Percentiles rank a stretch among this genome's conserved stretches.
Conservation (phyloP, 169 alveolate species). For the Perkinsus marinus region DNA sequence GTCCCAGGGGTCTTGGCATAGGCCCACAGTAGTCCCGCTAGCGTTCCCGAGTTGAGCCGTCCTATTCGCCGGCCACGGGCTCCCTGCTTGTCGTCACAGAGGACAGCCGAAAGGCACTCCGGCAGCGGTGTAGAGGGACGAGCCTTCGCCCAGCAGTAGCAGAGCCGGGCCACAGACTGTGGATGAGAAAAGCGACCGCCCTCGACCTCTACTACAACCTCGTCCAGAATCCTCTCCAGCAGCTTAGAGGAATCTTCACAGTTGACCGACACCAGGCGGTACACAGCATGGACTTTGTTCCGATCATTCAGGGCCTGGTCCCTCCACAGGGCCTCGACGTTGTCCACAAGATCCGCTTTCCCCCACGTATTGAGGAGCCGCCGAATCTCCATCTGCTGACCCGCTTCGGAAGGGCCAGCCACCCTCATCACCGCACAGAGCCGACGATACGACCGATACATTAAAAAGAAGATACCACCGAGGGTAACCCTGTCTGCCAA, state of each 20-base stretch:
- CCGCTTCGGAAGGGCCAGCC: neutral
- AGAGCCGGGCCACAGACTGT: neutral
- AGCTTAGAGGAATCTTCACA: neutral
- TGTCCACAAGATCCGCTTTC: neutral
- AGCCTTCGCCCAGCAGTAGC: neutral
- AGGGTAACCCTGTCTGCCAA: neutral
- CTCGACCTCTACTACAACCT: neutral
- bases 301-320: neutral
- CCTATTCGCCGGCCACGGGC: neutral
- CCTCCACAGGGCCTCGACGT: neutral
- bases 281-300: neutral
- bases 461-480: neutral
- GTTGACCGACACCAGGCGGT: neutral
- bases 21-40: neutral
- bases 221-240: neutral
- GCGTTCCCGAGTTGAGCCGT: neutral
- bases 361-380: neutral
- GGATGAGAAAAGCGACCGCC: neutral
- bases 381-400: neutral
- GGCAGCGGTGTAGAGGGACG: neutral
- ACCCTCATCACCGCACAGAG: neutral
- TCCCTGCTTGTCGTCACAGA: neutral
- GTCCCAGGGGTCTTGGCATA: neutral
- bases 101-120: neutral
- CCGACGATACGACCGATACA: neutral